Evolutionary conservation across 768 basidiomycete species (phyloP).

Genomic region (Boletus subparvulus): DNA sequence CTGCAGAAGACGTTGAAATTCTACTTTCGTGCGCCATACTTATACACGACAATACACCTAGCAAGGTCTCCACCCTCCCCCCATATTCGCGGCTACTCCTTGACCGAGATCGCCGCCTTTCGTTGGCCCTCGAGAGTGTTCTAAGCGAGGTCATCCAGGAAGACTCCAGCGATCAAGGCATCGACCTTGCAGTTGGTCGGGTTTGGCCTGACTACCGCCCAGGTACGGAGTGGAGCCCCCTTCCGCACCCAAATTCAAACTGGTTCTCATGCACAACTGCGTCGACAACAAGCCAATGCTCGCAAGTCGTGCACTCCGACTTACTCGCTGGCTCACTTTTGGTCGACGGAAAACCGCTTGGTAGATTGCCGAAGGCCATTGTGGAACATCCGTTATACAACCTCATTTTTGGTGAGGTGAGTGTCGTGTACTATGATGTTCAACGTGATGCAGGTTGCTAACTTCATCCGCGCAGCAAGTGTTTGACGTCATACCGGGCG

Average conservation of each 20-base stretch:
- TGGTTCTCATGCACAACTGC: conserved; percentile 11
- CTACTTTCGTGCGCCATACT: conserved; percentile 35
- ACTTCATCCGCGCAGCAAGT: neutral
- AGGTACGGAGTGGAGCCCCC: conserved; percentile 23
- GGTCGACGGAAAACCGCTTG: conserved; percentile 41
- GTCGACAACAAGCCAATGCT: neutral
- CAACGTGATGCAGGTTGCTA: neutral
- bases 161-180: conserved; percentile 11
- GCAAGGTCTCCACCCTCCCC: neutral
- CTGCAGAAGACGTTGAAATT: too few relatives aligned
- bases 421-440: neutral
- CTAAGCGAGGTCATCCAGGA: conserved; percentile 13
- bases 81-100: conserved; percentile 24
- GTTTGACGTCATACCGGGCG: neutral
- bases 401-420: conserved; percentile 36
- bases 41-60: conserved; percentile 32
- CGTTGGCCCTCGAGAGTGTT: conserved; percentile 24
- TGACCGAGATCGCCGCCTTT: conserved; percentile 33
- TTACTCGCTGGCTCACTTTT: conserved; percentile 41
- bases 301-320: conserved; percentile 38
- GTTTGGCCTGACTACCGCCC: conserved; percentile 33
- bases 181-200: conserved; percentile 29
- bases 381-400: neutral
- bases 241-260: conserved; percentile 15
- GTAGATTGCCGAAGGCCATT: conserved; percentile 38